phyloP scores from a whole-genome alignment of 1,284 basidiomycete species.

The Apiotrichum veenhuisii region DNA sequence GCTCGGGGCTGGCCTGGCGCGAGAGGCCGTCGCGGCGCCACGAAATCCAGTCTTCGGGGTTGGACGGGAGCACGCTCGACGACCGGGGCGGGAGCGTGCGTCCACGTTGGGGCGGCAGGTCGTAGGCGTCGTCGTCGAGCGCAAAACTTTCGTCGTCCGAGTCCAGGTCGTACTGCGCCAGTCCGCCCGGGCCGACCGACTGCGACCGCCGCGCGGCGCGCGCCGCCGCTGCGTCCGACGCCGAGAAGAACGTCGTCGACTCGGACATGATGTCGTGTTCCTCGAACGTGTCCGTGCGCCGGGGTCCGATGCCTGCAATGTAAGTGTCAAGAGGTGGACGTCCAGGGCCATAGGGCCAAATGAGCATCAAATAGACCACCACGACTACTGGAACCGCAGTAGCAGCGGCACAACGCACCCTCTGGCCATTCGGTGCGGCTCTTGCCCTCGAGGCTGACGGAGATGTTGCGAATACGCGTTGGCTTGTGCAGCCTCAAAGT shows the following conservation, averaged over 20 bases:
- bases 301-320: conserved; percentile 66
- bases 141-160: conserved; percentile 45
- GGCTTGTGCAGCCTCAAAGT: conserved; percentile 75
- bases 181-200: conserved; percentile 71
- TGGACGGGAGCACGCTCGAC: conserved; percentile 37
- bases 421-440: conserved; percentile 72
- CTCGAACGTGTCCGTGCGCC: conserved; percentile 74
- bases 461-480: conserved; percentile 80
- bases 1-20: conserved; percentile 10
- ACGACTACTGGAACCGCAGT: too few relatives aligned
- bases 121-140: conserved; percentile 18
- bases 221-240: conserved; percentile 30
- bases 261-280: conserved; percentile 73
- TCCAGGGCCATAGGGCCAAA: too few relatives aligned
- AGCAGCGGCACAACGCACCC: conserved; percentile 59
- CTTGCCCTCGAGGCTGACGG: conserved; percentile 71
- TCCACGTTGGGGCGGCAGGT: conserved; percentile 7
- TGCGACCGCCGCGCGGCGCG: conserved; percentile 56
- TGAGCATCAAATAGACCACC: not conserved
- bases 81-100: conserved; percentile 19
- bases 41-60: conserved; percentile 20
- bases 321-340: not conserved
- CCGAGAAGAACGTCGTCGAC: conserved; percentile 70
- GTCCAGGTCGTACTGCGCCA: conserved; percentile 42
- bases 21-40: conserved; percentile 27